Percentiles rank a stretch among this genome's conserved stretches.
Evolutionary conservation across 1,284 basidiomycete genomes (phyloP).

Genomic region (Bjerkandera adusta): DNA sequence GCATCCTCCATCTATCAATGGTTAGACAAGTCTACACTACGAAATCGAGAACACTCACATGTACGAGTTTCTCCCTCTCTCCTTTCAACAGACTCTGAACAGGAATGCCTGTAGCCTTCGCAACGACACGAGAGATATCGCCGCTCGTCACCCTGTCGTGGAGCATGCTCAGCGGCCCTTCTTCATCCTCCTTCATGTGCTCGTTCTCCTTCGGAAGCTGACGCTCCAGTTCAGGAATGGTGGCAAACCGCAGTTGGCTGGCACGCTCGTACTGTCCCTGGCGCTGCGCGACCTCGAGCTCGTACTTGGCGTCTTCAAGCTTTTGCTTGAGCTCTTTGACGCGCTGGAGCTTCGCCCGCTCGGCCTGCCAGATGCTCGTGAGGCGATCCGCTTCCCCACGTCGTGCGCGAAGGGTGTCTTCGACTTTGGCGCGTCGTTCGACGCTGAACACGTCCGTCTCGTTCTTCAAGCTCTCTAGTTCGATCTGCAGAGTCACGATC

Average conservation of each 20-base stretch:
- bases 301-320: slow-evolving; percentile 83
- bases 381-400: slow-evolving; percentile 62
- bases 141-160: slow-evolving; percentile 87
- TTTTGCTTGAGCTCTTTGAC: slow-evolving; percentile 79
- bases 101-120: slow-evolving; percentile 90
- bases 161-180: slow-evolving; percentile 62
- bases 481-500: slow-evolving; percentile 87
- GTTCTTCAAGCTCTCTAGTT: slow-evolving; percentile 87
- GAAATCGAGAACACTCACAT: slow-evolving; percentile 60
- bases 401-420: slow-evolving; percentile 58
- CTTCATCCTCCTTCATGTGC: slow-evolving; percentile 38
- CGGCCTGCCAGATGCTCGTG: slow-evolving; percentile 74
- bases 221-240: slow-evolving; percentile 79
- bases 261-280: slow-evolving; percentile 83
- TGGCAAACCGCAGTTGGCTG: slow-evolving; percentile 78
- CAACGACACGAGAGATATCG: slow-evolving; percentile 87
- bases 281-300: slow-evolving; percentile 86
- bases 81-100: slow-evolving; percentile 88
- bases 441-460: slow-evolving; percentile 83
- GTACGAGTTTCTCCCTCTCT: slow-evolving; percentile 87
- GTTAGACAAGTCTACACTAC: slow-evolving; percentile 6
- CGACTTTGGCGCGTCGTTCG: slow-evolving; percentile 69
- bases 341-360: slow-evolving; percentile 72
- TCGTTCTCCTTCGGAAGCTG: slow-evolving; percentile 70
- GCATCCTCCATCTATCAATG: slow-evolving; percentile 79